Evolutionary conservation across 805 yeast genomes (phyloP).

Genomic region (Lachancea quebecensis): DNA sequence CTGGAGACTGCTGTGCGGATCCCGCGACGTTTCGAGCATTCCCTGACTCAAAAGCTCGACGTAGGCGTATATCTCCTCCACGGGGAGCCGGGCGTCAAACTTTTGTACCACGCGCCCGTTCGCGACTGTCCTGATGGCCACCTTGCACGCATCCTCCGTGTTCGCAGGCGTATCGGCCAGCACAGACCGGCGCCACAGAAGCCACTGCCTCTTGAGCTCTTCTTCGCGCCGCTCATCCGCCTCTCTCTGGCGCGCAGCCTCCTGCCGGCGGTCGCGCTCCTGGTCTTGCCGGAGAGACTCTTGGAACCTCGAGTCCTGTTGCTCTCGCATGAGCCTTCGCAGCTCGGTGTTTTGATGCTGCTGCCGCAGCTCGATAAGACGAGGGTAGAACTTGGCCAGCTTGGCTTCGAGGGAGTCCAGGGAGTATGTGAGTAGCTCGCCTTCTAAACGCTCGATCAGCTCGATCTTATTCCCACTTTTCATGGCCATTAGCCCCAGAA

Average conservation of each 20-base stretch:
- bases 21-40: constrained; percentile 14
- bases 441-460: constrained; percentile 27
- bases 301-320: constrained; percentile 75
- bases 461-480: constrained; percentile 39
- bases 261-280: constrained; percentile 33
- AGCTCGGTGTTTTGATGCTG: constrained; percentile 57
- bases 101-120: constrained; percentile 54
- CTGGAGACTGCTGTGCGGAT: neutral
- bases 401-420: constrained; percentile 15
- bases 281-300: constrained; percentile 64
- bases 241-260: constrained; percentile 15
- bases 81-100: constrained; percentile 39
- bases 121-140: constrained; percentile 60
- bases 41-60: constrained; percentile 46
- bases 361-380: constrained; percentile 48
- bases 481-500: constrained; percentile 66
- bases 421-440: constrained; percentile 15
- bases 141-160: constrained; percentile 40
- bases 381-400: constrained; percentile 23
- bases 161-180: constrained; percentile 23
- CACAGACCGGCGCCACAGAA: constrained; percentile 40
- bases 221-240: constrained; percentile 8
- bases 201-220: constrained; percentile 36
- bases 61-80: constrained; percentile 65
- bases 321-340: constrained; percentile 51